Conservation (phyloP, 805 yeast genomes). For the Wickerhamiella azymoides region DNA sequence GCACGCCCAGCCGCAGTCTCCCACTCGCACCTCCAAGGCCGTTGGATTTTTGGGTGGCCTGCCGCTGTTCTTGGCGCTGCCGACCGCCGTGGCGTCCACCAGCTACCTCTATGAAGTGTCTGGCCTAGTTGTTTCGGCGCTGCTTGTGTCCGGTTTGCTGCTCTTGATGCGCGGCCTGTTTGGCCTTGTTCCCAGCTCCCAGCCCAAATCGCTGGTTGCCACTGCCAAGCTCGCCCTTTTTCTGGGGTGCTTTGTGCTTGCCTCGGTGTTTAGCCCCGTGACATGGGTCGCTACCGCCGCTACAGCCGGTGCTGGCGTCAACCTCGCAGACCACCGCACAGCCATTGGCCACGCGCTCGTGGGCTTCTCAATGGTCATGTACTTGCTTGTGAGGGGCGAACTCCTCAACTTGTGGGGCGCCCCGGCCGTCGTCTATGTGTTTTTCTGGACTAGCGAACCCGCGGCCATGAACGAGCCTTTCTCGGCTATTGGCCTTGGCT, state of each 20-base stretch:
- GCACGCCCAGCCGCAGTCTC: slow-evolving; percentile 15
- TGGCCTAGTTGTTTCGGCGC: slow-evolving; percentile 10
- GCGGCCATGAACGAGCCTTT: slow-evolving; percentile 6
- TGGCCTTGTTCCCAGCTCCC: slow-evolving; percentile 9
- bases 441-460: slow-evolving; percentile 9
- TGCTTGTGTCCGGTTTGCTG: slow-evolving; percentile 17
- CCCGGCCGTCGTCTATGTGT: slow-evolving; percentile 4
- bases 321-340: slow-evolving; percentile 3
- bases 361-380: slow-evolving; percentile 11
- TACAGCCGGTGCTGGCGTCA: slow-evolving; percentile 1
- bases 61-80: slow-evolving; percentile 23
- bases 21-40: slow-evolving; percentile 5
- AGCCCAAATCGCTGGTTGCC: slow-evolving; percentile 10
- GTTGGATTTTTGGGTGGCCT: slow-evolving; percentile 16
- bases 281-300: slow-evolving; percentile 7
- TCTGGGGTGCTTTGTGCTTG: slow-evolving; percentile 13
- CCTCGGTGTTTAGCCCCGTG: slow-evolving; percentile 9
- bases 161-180: slow-evolving; percentile 12
- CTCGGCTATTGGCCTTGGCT: not conserved
- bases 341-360: slow-evolving; percentile 8
- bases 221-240: slow-evolving; percentile 11
- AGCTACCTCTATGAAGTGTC: slow-evolving; percentile 13
- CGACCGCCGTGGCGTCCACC: slow-evolving; percentile 21
- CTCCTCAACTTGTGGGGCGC: slow-evolving; percentile 2
- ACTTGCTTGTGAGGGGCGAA: slow-evolving; percentile 4